A percentile compares a stretch with the other conserved stretches of the same genome.
Evolutionary conservation across 106 monocot species (phyloP).

Genomic region (Dactylorhiza incarnata): DNA sequence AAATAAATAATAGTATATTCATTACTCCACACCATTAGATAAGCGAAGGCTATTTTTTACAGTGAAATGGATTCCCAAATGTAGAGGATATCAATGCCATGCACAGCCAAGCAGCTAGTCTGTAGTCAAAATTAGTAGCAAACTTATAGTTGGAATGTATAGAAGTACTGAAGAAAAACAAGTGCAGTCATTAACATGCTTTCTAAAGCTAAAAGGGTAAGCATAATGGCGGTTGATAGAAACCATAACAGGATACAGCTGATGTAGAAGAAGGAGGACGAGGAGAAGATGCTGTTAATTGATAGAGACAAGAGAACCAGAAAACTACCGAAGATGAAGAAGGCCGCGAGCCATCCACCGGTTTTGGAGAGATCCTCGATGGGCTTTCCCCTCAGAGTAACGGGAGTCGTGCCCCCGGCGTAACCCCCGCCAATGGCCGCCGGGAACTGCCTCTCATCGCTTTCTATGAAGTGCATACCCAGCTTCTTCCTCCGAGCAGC

Average conservation of each 20-base stretch:
- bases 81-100: too few relatives aligned
- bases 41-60: too few relatives aligned
- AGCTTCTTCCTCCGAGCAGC: slow-evolving; percentile 45
- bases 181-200: background rate
- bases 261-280: background rate
- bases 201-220: background rate
- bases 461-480: slow-evolving; percentile 51
- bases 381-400: slow-evolving; percentile 58
- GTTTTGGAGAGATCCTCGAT: slow-evolving; percentile 75
- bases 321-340: slow-evolving; percentile 80
- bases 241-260: background rate
- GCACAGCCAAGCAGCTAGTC: too few relatives aligned
- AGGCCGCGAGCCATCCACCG: slow-evolving; percentile 85
- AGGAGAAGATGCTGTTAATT: background rate
- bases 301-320: background rate
- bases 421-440: slow-evolving; percentile 20
- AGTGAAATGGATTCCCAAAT: too few relatives aligned
- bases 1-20: too few relatives aligned
- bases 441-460: slow-evolving; percentile 52
- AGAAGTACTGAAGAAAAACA: too few relatives aligned
- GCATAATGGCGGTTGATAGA: background rate
- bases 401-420: slow-evolving; percentile 62
- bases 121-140: too few relatives aligned
- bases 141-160: too few relatives aligned
- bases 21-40: too few relatives aligned